These are phyloP conservation scores for Aspergillus udagawae DNA, from an alignment of 2,329 filamentous ascomycete species.

Conservation along the genomic window DNA sequence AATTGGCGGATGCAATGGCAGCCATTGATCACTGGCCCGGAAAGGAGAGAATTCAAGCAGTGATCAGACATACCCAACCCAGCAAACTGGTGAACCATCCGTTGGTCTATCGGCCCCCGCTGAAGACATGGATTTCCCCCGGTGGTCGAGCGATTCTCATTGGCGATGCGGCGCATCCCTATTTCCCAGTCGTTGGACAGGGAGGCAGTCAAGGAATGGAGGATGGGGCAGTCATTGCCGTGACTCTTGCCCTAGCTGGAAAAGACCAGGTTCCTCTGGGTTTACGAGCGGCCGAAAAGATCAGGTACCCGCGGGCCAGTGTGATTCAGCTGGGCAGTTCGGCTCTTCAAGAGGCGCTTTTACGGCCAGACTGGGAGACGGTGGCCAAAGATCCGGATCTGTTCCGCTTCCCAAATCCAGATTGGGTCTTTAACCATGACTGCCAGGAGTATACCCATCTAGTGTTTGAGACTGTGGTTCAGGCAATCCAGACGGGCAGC, in stretches of 20 bases:
- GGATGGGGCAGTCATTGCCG: constrained; percentile 39
- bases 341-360: too few species aligned
- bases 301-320: background rate
- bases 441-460: too few species aligned
- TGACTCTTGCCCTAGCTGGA: background rate
- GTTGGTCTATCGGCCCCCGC: background rate
- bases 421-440: too few species aligned
- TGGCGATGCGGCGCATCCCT: constrained; percentile 39
- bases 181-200: constrained; percentile 42
- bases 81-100: background rate
- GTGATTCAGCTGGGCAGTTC: too few species aligned
- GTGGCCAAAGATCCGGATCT: too few species aligned
- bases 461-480: too few species aligned
- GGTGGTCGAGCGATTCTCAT: constrained; percentile 30
- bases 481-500: too few species aligned
- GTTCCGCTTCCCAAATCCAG: too few species aligned
- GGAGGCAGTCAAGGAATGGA: constrained; percentile 43
- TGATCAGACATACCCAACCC: constrained; percentile 3
- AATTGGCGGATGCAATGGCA: too few species aligned
- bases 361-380: too few species aligned
- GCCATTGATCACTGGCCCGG: too few species aligned
- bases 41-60: too few species aligned
- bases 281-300: background rate
- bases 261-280: background rate
- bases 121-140: background rate